phyloP scores from a whole-genome alignment of 176 grass and related monocot genomes.

The Avena atlantica region DNA sequence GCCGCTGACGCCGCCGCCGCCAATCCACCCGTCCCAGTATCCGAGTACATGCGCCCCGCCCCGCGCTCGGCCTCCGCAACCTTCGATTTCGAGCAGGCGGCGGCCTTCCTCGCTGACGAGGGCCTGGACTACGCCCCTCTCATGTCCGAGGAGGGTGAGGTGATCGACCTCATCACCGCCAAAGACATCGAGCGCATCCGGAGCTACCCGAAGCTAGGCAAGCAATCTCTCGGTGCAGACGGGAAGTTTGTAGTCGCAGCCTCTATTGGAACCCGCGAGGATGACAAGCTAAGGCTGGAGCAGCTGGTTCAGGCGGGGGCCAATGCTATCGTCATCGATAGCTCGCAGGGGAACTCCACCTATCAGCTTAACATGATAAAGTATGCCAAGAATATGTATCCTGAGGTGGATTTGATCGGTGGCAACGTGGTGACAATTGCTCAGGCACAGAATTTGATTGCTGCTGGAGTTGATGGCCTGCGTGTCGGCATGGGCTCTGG shows the following conservation, averaged over 20 bases:
- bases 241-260: conserved; percentile 74
- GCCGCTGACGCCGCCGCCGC: conserved; percentile 47
- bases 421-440: conserved; percentile 92
- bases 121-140: conserved; percentile 80
- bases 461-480: conserved; percentile 77
- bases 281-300: conserved; percentile 79
- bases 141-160: conserved; percentile 67
- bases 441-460: conserved; percentile 75
- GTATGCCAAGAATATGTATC: conserved; percentile 68
- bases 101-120: conserved; percentile 66
- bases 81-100: conserved; percentile 71
- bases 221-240: conserved; percentile 66
- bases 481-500: conserved; percentile 95
- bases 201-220: conserved; percentile 80
- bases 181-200: conserved; percentile 80
- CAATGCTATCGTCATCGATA: conserved; percentile 86
- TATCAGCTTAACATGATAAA: conserved; percentile 98
- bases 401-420: conserved; percentile 78
- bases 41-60: conserved; percentile 68
- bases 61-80: conserved; percentile 49
- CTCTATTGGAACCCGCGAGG: conserved; percentile 82
- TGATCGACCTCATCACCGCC: conserved; percentile 71
- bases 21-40: conserved; percentile 34
- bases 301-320: conserved; percentile 72
- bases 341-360: conserved; percentile 89